A percentile compares a stretch with the other conserved stretches of the same genome.
phyloP scores from a whole-genome alignment of 345 rosid genomes.

The Durio zibethinus region DNA sequence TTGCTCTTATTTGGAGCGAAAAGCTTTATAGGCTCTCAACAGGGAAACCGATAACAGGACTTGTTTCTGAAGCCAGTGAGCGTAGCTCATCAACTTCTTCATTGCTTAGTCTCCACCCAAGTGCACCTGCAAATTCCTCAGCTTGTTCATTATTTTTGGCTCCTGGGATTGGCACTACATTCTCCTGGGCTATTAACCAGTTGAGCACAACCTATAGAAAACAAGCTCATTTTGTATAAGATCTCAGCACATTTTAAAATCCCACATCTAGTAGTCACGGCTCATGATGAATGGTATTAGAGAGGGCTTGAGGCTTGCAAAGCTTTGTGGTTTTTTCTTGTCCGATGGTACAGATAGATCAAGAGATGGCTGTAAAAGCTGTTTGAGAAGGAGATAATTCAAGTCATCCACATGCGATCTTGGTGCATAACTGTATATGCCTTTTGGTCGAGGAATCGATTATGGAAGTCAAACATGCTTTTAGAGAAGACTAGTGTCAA shows the following conservation, averaged over 20 bases:
- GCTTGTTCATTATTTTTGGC: slow-evolving; percentile 84
- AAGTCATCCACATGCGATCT: background rate
- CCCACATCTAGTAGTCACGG: background rate
- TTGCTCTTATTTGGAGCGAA: background rate
- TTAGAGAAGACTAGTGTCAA: background rate
- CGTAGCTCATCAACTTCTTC: slow-evolving; percentile 74
- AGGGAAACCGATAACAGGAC: slow-evolving; percentile 69
- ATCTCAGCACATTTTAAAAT: slow-evolving; percentile 1
- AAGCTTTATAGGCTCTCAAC: slow-evolving; percentile 49
- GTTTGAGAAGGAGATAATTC: background rate
- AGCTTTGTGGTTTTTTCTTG: background rate
- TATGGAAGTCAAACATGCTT: background rate
- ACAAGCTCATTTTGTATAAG: background rate
- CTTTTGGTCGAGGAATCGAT: background rate
- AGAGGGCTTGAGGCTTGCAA: background rate
- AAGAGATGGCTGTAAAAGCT: background rate
- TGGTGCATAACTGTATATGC: background rate
- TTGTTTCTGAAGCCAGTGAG: slow-evolving; percentile 59
- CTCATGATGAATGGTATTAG: background rate
- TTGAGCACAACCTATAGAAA: slow-evolving; percentile 66
- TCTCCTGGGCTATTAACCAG: slow-evolving; percentile 90
- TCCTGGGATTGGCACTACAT: slow-evolving; percentile 94
- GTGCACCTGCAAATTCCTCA: slow-evolving; percentile 71
- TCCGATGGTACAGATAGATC: background rate
- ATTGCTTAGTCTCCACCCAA: slow-evolving; percentile 70